Evolutionary conservation across 129 eudicot species (phyloP).

Genomic region (Flaveria linearis): DNA sequence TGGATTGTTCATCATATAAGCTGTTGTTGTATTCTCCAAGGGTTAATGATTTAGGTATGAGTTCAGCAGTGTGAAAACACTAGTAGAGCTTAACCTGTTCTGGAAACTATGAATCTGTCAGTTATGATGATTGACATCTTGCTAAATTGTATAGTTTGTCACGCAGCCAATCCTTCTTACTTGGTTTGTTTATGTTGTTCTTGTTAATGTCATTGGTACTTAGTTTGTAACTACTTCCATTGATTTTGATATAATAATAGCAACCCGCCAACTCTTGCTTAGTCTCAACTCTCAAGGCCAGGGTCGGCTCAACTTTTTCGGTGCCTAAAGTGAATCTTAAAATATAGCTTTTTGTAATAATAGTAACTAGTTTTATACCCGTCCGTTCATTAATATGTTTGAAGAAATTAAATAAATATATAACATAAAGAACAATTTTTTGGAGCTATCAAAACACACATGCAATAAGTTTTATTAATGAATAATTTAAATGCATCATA

Average conservation of each 20-base stretch:
- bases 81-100: background rate
- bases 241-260: background rate
- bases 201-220: slow-evolving; percentile 12
- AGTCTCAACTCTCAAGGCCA: background rate
- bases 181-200: background rate
- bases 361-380: too few species aligned
- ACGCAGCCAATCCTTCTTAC: background rate
- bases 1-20: background rate
- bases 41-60: background rate
- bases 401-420: too few species aligned
- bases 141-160: background rate
- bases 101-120: background rate
- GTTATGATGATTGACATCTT: background rate
- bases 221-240: background rate
- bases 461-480: too few species aligned
- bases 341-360: too few species aligned
- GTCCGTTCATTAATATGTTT: too few species aligned
- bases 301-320: too few species aligned
- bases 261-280: background rate
- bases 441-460: too few species aligned
- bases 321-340: too few species aligned
- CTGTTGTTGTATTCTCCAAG: background rate
- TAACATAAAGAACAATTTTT: too few species aligned
- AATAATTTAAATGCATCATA: too few species aligned
- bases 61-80: background rate